phyloP scores from a whole-genome alignment of 148 eudicot species.

The Diospyros kaki region DNA sequence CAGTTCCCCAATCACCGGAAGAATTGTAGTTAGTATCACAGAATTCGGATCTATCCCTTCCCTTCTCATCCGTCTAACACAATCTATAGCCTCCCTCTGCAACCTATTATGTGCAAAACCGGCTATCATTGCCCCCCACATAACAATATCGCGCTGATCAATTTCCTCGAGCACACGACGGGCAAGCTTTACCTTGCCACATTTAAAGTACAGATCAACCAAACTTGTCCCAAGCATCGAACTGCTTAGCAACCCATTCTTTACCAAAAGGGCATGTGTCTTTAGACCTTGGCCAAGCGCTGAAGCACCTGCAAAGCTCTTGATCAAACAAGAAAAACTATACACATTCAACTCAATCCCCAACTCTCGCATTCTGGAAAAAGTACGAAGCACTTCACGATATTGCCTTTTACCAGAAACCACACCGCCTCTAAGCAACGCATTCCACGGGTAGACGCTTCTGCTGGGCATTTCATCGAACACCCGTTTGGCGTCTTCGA shows the following conservation, averaged over 20 bases:
- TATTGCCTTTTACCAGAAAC: constrained; percentile 51
- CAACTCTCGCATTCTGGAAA: constrained; percentile 57
- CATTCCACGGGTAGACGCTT: constrained; percentile 83
- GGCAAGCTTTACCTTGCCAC: constrained; percentile 75
- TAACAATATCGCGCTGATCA: constrained; percentile 66
- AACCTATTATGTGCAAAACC: constrained; percentile 76
- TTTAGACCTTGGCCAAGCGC: constrained; percentile 67
- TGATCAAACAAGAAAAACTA: constrained; percentile 77
- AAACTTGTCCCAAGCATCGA: constrained; percentile 56
- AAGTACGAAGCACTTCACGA: constrained; percentile 35
- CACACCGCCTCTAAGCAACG: constrained; percentile 82
- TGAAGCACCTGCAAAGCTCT: constrained; percentile 66
- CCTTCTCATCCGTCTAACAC: constrained; percentile 54
- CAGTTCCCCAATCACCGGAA: constrained; percentile 68
- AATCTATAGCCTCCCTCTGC: constrained; percentile 50
- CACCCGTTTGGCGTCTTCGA: constrained; percentile 56
- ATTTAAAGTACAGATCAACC: constrained; percentile 89
- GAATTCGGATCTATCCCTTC: constrained; percentile 64
- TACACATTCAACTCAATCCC: constrained; percentile 79
- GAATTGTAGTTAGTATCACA: constrained; percentile 59
- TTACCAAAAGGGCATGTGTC: constrained; percentile 63
- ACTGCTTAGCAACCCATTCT: constrained; percentile 67
- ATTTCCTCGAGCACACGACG: constrained; percentile 61
- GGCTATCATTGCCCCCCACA: constrained; percentile 86
- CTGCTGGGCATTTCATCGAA: constrained; percentile 33